Base-by-base conservation (phyloP, 371 early-diverging fungal genomes). In the Rhizopus microsporus region DNA sequence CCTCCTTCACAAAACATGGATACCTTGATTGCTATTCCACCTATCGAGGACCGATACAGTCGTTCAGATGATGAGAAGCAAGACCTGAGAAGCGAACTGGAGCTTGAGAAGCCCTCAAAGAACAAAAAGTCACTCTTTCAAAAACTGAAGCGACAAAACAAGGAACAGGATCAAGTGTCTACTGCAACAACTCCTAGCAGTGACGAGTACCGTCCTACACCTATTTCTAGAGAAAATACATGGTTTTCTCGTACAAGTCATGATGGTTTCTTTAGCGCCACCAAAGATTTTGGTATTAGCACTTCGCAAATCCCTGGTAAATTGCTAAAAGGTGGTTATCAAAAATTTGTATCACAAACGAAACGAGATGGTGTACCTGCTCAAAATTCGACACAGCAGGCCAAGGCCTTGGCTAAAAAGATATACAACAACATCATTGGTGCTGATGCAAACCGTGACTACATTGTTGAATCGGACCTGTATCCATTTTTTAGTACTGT, bases 401-500 rank as follows among this genome's bases (percentile, higher is more conserved):
- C 81, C 2, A 74, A 75, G 34, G 57, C 64, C 2, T 59, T 83
- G 16, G 83, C 83, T 7, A 74, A 73, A 31, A 74, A 76, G 46
- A 73, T 83, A 35, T 83, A 74, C 37, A 55, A 67, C 12, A 80
- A 80, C 34, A 51, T 83, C 23, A 56, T 62, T 35, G 65, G 61
- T 0, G 58, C 70, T 5, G 65, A 70, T 3, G 44, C 50, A 9
- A 42, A 42, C 7, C 74, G 82, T 7, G 75, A 78, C 38, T 68
- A 64, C n/a, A 54, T 84, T 39, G 58, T 77, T 1, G 74, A 77
- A 31, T 65, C 66, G 1, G 84, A 82, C 59, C 65, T 85, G 47
- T 62, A 70, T 53, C 81, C 85, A 6, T 87, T 77, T 54, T 91
- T 90, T 51, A 58, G 68, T 5, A 80, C 77, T 30, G 65, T 67